A percentile compares a stretch with the other conserved stretches of the same genome.
Evolutionary conservation across 805 yeast genomes (phyloP).

Genomic region (Wickerhamomyces subpelliculosus): DNA sequence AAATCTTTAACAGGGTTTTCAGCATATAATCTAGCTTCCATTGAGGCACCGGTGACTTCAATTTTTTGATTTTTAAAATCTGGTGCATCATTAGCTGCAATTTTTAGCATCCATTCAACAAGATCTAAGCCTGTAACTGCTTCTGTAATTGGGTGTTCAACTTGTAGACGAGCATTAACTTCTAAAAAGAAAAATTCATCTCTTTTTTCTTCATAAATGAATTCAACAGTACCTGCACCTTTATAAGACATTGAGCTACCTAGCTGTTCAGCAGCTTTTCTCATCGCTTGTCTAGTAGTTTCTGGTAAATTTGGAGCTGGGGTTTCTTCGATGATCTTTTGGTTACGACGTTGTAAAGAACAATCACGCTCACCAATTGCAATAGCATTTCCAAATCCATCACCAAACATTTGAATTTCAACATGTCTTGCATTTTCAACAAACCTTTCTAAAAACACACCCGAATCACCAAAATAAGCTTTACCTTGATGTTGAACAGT

Average conservation of each 20-base stretch:
- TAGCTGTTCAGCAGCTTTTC: conserved; percentile 77
- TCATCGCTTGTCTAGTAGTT: conserved; percentile 64
- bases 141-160: conserved; percentile 97
- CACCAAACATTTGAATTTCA: conserved; percentile 95
- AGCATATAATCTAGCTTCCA: conserved; percentile 96
- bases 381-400: conserved; percentile 87
- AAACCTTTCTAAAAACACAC: conserved; percentile 91
- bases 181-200: conserved; percentile 93
- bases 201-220: conserved; percentile 77
- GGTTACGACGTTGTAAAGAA: conserved; percentile 95
- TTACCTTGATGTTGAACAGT: conserved; percentile 93
- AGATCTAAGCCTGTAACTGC: conserved; percentile 90
- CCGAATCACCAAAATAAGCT: conserved; percentile 90
- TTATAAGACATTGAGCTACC: conserved; percentile 82
- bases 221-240: conserved; percentile 97
- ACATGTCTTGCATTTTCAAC: conserved; percentile 95
- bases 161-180: conserved; percentile 94
- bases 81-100: conserved; percentile 88
- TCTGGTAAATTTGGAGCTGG: conserved; percentile 95
- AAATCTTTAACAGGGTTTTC: conserved; percentile 95
- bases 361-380: conserved; percentile 98
- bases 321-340: conserved; percentile 92
- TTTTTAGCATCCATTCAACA: conserved; percentile 93
- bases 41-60: conserved; percentile 74
- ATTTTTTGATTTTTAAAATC: conserved; percentile 53